Evolutionary conservation across 2,329 filamentous ascomycete species (phyloP).

Genomic region (Sporothrix inflata): DNA sequence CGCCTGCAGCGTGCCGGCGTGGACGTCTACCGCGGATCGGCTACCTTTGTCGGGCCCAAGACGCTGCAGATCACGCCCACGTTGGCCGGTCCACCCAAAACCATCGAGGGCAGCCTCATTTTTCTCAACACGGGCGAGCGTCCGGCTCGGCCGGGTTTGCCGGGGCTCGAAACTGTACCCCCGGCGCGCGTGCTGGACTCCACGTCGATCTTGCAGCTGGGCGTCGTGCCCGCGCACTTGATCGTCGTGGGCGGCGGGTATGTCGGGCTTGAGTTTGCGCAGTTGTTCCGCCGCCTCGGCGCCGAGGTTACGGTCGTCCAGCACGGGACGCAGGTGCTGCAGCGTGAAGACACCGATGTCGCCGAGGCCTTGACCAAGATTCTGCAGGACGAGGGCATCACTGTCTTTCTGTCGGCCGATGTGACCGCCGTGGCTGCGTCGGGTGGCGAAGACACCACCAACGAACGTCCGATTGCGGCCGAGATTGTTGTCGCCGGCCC

Average conservation of each 20-base stretch:
- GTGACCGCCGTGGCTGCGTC: slow-evolving; percentile 38
- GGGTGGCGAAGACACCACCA: slow-evolving; percentile 23
- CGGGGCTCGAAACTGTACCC: slow-evolving; percentile 44
- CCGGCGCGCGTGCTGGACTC: slow-evolving; percentile 49
- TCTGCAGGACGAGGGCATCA: slow-evolving; percentile 49
- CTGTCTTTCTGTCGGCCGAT: slow-evolving; percentile 40
- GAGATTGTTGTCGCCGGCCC: slow-evolving; percentile 8
- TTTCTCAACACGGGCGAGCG: slow-evolving; percentile 54
- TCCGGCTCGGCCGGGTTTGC: slow-evolving; percentile 45
- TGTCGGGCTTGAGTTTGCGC: slow-evolving; percentile 57
- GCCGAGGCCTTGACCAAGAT: slow-evolving; percentile 48
- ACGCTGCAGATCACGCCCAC: slow-evolving; percentile 43
- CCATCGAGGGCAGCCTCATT: slow-evolving; percentile 46
- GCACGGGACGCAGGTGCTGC: slow-evolving; percentile 47
- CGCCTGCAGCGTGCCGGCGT: slow-evolving; percentile 40
- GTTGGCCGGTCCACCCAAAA: slow-evolving; percentile 36
- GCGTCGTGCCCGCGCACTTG: slow-evolving; percentile 50
- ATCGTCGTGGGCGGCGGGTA: slow-evolving; percentile 58
- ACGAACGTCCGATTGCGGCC: slow-evolving; percentile 2
- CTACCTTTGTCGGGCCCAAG: slow-evolving; percentile 47
- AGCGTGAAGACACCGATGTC: slow-evolving; percentile 53
- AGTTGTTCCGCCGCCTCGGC: slow-evolving; percentile 55
- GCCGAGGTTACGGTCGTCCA: slow-evolving; percentile 54
- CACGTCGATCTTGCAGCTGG: slow-evolving; percentile 53
- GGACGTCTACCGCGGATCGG: slow-evolving; percentile 51